Evolutionary conservation across 208 protist genomes (phyloP), one percentile per base, ranked within the genome.

Genomic region (Kentomonas sorsogonicus): DNA sequence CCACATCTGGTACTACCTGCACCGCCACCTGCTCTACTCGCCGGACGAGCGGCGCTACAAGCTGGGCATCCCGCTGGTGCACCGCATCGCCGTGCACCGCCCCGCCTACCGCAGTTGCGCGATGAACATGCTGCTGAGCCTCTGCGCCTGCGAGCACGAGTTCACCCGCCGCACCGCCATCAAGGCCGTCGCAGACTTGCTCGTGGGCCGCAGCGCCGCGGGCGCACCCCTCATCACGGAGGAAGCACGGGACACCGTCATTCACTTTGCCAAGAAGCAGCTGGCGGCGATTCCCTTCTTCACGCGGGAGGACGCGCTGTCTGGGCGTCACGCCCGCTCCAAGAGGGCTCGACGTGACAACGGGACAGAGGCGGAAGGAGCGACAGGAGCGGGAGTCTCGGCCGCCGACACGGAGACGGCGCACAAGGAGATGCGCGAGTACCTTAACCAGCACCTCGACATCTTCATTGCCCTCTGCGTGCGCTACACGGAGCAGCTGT

Each of bases 391-490:
- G 5, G 22, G 55, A 10, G 58, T 69, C 18, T 53, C 63, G 2
- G 60, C 63, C 11, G 45, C 48, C 16, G 64, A 54, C 6, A 55
- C 52, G 2, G 61, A 47, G 13, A 22, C 59, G 5, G 18, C 11
- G 20, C 30, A 51, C 20, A 47, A 74, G 29, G 46, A 40, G 29
- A 18, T 47, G 11, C 11, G 27, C 33, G 53, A 54, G n/a, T 36
- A 63, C 40, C 56, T 86, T 25, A 66, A 84, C 52, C 74, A 75
- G 2, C 77, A 81, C 38, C 72, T 89, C 29, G 81, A 73, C 3
- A 70, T 86, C 18, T 88, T 89, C 46, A 62, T 88, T 18, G 84
- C 83, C 76, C 72, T 92, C n/a, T 92, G 85, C 48, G 68, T 66
- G 2, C 80, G 79, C 16, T 77, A 87, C 50, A 80, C 85, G n/a